Evolutionary conservation across 768 basidiomycete genomes (phyloP).

Genomic region (Xerocomellus chrysenteron): DNA sequence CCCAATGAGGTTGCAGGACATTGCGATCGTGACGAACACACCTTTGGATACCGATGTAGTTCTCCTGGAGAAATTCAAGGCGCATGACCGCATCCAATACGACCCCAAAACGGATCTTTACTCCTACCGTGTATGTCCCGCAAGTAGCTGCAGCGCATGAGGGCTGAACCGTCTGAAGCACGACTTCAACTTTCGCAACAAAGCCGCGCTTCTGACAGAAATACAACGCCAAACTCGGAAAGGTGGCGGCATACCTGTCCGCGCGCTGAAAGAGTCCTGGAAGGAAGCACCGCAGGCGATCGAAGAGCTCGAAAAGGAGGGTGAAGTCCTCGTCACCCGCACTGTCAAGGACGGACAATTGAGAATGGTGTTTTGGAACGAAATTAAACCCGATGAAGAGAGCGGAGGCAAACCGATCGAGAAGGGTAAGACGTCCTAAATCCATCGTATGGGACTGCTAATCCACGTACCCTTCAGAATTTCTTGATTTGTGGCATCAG

Average conservation of each 20-base stretch:
- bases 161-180: slow-evolving; percentile 48
- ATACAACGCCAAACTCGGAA: slow-evolving; percentile 83
- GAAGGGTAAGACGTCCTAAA: slow-evolving; percentile 54
- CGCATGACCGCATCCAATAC: slow-evolving; percentile 75
- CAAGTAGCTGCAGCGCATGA: background rate
- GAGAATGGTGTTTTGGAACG: slow-evolving; percentile 89
- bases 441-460: slow-evolving; percentile 1
- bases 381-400: slow-evolving; percentile 75
- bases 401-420: slow-evolving; percentile 71
- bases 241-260: slow-evolving; percentile 82
- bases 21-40: slow-evolving; percentile 77
- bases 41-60: slow-evolving; percentile 70
- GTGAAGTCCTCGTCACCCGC: slow-evolving; percentile 85
- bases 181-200: slow-evolving; percentile 82
- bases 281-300: slow-evolving; percentile 81
- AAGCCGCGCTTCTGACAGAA: slow-evolving; percentile 78
- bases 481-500: slow-evolving; percentile 82
- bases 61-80: slow-evolving; percentile 77
- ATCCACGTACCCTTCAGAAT: slow-evolving; percentile 52
- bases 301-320: slow-evolving; percentile 87
- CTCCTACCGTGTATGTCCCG: slow-evolving; percentile 71
- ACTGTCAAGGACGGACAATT: slow-evolving; percentile 80
- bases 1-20: slow-evolving; percentile 85
- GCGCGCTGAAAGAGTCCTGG: slow-evolving; percentile 88
- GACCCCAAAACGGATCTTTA: slow-evolving; percentile 85